A percentile compares a stretch with the other conserved stretches of the same genome.
These are phyloP conservation scores for Brettanomyces naardenensis DNA, from an alignment of 805 yeast genomes.

Conservation along the genomic window DNA sequence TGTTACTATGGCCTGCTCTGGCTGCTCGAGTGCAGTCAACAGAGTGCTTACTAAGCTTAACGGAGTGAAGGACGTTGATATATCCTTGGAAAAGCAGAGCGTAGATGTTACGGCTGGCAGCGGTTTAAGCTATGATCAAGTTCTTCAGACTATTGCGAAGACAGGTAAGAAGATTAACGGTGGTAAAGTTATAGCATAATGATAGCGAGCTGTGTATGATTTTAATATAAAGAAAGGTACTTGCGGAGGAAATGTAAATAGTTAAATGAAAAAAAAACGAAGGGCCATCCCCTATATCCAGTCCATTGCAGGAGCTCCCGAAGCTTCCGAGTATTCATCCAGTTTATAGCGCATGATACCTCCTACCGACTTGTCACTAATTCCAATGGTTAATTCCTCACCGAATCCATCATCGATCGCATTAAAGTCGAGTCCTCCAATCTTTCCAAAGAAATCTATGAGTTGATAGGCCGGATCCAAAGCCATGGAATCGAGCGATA, in stretches of 20 bases:
- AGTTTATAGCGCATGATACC: constrained; percentile 45
- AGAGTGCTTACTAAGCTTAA: constrained; percentile 62
- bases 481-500: too few species aligned
- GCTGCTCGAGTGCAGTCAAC: constrained; percentile 83
- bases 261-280: too few species aligned
- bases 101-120: constrained; percentile 66
- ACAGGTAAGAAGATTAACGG: constrained; percentile 80
- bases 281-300: constrained; percentile 15
- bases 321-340: constrained; percentile 8
- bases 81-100: constrained; percentile 72
- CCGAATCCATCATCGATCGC: constrained; percentile 32
- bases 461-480: constrained; percentile 32
- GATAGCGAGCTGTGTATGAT: neutral
- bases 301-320: constrained; percentile 8
- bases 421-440: constrained; percentile 46
- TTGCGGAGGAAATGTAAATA: too few species aligned
- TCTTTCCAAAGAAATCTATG: constrained; percentile 49
- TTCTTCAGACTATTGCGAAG: constrained; percentile 73
- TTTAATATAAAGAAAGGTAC: too few species aligned
- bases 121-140: constrained; percentile 60
- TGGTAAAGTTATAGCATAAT: constrained; percentile 47
- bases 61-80: constrained; percentile 67
- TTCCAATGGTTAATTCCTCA: constrained; percentile 44
- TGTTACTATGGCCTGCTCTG: constrained; percentile 79
- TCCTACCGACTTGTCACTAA: constrained; percentile 48